These are phyloP conservation scores for Mortierella claussenii DNA, from an alignment of 192 early-diverging fungal genomes.

Conservation along the genomic window DNA sequence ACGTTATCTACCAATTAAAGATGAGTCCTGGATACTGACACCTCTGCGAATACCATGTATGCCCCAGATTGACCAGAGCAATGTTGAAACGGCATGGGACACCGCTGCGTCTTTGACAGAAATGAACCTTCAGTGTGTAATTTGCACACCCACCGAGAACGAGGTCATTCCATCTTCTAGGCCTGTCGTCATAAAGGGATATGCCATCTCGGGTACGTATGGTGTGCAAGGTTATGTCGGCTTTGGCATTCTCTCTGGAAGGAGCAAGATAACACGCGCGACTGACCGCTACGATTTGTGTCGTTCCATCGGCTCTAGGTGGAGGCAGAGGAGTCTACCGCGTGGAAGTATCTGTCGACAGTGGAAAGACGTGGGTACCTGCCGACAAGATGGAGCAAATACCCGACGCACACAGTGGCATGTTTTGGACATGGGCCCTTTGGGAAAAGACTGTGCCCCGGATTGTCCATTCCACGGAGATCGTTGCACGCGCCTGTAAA, in stretches of 20 bases:
- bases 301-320: constrained; percentile 19
- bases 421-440: constrained; percentile 87
- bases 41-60: no score
- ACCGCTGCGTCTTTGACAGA: constrained; percentile 67
- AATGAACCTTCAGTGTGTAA: constrained; percentile 86
- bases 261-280: no score
- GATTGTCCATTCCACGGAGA: constrained; percentile 55
- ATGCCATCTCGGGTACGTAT: constrained; percentile 67
- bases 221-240: no score
- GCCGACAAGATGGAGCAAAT: constrained; percentile 68
- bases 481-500: constrained; percentile 86
- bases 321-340: constrained; percentile 83
- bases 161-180: constrained; percentile 44
- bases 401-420: constrained; percentile 37
- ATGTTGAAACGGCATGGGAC: constrained; percentile 63
- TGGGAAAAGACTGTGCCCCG: constrained; percentile 75
- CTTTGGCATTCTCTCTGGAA: no score
- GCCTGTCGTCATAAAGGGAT: constrained; percentile 70
- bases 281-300: no score
- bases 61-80: constrained; percentile 19
- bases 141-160: constrained; percentile 74
- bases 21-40: no score
- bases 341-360: constrained; percentile 88
- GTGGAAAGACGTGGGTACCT: constrained; percentile 84
- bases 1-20: neutral